Conservation (phyloP, 139 green algal species). For the Mesotaenium endlicherianum region DNA sequence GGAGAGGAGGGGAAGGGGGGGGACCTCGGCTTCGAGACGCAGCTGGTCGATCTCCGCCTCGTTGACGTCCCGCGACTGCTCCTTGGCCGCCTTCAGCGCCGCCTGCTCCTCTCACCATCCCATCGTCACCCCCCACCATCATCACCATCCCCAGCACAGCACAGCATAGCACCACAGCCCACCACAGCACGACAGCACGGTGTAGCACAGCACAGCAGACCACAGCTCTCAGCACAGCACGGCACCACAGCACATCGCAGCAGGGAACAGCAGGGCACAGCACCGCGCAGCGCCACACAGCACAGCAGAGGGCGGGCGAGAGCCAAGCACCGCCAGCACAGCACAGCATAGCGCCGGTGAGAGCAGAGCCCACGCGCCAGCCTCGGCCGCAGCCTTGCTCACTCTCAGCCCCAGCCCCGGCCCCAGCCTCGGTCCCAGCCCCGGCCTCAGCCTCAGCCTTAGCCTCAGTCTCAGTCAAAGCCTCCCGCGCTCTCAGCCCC, state of each 20-base stretch:
- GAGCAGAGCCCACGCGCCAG: too few species aligned
- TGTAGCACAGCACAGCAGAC: neutral
- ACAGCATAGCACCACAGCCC: neutral
- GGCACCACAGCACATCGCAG: neutral
- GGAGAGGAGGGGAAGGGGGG: neutral
- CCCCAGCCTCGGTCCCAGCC: too few species aligned
- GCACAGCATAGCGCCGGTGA: too few species aligned
- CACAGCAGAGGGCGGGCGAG: neutral
- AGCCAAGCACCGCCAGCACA: too few species aligned
- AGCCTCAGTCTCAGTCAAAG: too few species aligned
- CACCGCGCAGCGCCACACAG: neutral
- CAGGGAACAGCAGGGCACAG: neutral
- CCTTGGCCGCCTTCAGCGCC: constrained; percentile 35
- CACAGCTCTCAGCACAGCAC: neutral
- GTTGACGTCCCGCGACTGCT: constrained; percentile 33
- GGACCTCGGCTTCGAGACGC: constrained; percentile 30
- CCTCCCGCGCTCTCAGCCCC: too few species aligned
- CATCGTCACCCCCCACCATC: neutral
- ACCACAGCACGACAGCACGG: neutral
- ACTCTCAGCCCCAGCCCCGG: too few species aligned
- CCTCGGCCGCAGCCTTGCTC: too few species aligned
- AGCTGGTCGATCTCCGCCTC: constrained; percentile 42
- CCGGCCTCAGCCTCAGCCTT: too few species aligned
- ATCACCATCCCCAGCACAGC: neutral
- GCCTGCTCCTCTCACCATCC: constrained; percentile 6